Evolutionary conservation across 192 early-diverging fungal genomes (phyloP), one percentile per base, ranked within the genome.

Genomic region (Rhizophagus sp.): DNA sequence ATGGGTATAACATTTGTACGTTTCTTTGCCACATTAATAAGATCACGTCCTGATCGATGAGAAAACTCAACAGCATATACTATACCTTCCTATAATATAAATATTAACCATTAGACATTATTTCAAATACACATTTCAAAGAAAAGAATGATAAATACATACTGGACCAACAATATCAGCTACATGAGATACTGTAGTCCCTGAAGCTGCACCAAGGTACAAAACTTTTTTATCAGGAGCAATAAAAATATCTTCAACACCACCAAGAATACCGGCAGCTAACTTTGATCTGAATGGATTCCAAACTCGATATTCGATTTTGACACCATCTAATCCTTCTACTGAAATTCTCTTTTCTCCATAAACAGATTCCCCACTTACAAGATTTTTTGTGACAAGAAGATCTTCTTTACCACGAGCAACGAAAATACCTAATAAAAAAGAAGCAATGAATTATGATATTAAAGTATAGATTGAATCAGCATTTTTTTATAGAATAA

Each of bases 21-120:
- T 93, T 99, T 99, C 93, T 99, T 99, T 85, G 98, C 98, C 92
- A 98, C 95, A 90, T 97, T 98, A 89, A 99, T 98, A 80, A 99
- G 89, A 81, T 99, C 98, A 87, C 98, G 97, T 62, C 98, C 98
- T 27, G 97, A 94, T 77, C 98, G 93, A 92, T 98, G 97, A 78
- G 98, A 98, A 89, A 99, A 99, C 84, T 99, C 98, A 81, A 99
- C 98, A 57, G 96, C 98, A 87, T 98, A 99, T 69, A 99, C 98
- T 62, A 96, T 90, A 83, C 98, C 98, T 82, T 95, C 93, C 87
- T 90, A 50, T 41, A 36, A 72, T 47, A 17, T 33, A 77, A 75
- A 22, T 34, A 57, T 62, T 33, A 19, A 62, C 39, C 82, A 44
- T 44, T 44, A 44, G 41, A 44, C 10, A 44, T 75, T 75, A 15